phyloP scores from a whole-genome alignment of 257 asterid species.

The Solanum ahanhuiri region DNA sequence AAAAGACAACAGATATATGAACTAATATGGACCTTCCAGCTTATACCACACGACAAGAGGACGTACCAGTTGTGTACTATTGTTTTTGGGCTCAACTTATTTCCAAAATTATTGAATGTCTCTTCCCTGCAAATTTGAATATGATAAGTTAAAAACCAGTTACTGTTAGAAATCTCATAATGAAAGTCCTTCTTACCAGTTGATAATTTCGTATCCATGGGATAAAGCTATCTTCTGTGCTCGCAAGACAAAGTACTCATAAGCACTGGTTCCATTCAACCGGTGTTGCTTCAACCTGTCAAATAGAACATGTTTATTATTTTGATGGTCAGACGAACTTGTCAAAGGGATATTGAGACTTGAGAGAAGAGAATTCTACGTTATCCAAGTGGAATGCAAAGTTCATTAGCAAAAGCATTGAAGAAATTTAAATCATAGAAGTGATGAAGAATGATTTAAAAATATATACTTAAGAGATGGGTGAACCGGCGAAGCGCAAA shows the following conservation, averaged over 20 bases:
- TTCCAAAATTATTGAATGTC: constrained; percentile 85
- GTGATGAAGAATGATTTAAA: background rate
- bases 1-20: background rate
- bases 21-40: background rate
- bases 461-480: background rate
- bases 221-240: constrained; percentile 86
- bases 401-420: background rate
- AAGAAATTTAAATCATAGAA: background rate
- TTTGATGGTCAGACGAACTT: background rate
- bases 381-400: background rate
- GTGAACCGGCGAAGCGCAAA: background rate
- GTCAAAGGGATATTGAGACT: background rate
- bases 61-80: constrained; percentile 83
- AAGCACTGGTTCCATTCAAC: constrained; percentile 40
- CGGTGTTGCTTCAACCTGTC: constrained; percentile 44
- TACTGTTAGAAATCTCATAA: background rate
- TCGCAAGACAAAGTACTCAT: constrained; percentile 66
- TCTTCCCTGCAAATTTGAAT: constrained; percentile 62
- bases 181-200: constrained; percentile 42
- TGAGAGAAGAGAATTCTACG: background rate
- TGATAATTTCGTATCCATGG: constrained; percentile 85
- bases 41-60: background rate
- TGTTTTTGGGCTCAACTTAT: constrained; percentile 70
- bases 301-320: background rate
- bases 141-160: background rate